Evolutionary conservation across 805 yeast species (phyloP), one percentile per base, ranked within the genome.

Genomic region (Ogataea saltuana): DNA sequence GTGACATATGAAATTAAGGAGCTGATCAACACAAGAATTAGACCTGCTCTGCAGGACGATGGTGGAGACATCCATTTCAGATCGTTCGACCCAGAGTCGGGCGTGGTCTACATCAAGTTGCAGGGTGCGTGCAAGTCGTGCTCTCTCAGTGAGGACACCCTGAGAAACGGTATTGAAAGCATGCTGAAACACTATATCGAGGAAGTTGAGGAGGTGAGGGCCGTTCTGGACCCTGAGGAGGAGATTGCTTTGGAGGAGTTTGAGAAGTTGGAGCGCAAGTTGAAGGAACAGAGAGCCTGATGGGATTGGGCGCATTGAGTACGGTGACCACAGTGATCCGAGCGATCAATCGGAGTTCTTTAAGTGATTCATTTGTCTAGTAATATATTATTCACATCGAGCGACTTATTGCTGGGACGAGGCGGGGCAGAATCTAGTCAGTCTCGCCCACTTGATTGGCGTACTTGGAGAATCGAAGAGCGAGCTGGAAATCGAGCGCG

Each of bases 121-220:
- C 75, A 75, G 59, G 88, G 88, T 23, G 88, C 88, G 1, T 82
- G 88, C 58, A 73, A 85, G 56, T 76, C 85, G n/a, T 82, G 88
- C 56, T 83, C 81, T 51, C 71, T 82, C 15, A 75, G 82, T 42
- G 76, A 81, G 31, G 81, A 80, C 23, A 82, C 88, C 1, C 69
- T 82, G 55, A 81, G 80, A 50, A 76, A 76, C 48, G 88, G 88
- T 17, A 81, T 82, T 38, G 88, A 82, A 59, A 71, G 81, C 33
- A 82, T 82, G 88, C 64, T 82, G 61, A 82, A 78, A 55, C 78
- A 80, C 61, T 82, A 82, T 58, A 76, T 82, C 25, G 87, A 81
- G 45, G 88, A 82, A 54, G 87, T 82, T 15, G 71, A 72, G 47
- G 68, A 70, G 38, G 88, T 82, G 7, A 72, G 67, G 50, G 55